Percentiles rank a stretch among this genome's conserved stretches.
These are phyloP conservation scores for Chrysanthemum makinoi DNA, from an alignment of 129 eudicot genomes.

Conservation along the genomic window DNA sequence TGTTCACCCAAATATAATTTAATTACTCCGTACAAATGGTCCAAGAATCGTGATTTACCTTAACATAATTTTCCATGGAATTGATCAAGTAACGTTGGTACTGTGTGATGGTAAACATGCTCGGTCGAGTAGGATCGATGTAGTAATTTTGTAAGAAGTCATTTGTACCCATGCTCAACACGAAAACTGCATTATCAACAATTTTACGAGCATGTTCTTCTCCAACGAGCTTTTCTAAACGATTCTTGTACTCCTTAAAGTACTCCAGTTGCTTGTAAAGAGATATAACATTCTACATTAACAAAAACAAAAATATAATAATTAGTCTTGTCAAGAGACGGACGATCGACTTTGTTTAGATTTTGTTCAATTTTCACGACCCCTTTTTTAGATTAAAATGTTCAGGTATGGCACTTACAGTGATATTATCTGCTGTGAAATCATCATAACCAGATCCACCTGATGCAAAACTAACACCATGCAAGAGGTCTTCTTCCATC, in stretches of 20 bases:
- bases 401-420: conserved; percentile 33
- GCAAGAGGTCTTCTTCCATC: conserved; percentile 39
- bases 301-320: background rate
- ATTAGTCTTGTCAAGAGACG: no score
- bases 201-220: conserved; percentile 23
- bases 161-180: conserved; percentile 63
- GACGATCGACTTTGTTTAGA: no score
- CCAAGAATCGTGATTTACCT: conserved; percentile 30
- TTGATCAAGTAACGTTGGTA: conserved; percentile 52
- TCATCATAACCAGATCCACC: conserved; percentile 72
- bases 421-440: conserved; percentile 45
- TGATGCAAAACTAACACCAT: conserved; percentile 78
- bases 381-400: background rate
- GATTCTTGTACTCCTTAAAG: conserved; percentile 51
- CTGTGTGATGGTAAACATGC: conserved; percentile 47
- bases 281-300: conserved; percentile 43
- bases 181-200: conserved; percentile 37
- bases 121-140: conserved; percentile 41
- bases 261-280: conserved; percentile 58
- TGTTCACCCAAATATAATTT: no score
- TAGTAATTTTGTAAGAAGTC: conserved; percentile 68
- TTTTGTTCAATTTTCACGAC: no score
- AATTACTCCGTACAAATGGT: background rate
- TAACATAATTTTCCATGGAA: conserved; percentile 40
- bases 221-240: conserved; percentile 44